phyloP scores from a whole-genome alignment of 345 rosid species.

The Mallotus nudiflorus region DNA sequence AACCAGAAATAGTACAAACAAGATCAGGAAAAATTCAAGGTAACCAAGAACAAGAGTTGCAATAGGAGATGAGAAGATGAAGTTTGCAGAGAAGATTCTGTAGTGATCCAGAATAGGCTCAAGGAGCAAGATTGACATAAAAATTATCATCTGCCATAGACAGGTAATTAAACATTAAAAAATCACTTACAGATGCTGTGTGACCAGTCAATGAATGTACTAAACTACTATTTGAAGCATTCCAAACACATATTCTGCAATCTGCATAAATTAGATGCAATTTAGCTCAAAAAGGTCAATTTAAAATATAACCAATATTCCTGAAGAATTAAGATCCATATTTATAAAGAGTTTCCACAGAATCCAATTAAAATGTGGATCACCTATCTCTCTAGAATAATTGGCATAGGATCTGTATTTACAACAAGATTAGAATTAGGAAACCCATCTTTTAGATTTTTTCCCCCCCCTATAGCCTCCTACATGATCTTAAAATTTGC shows the following conservation, averaged over 20 bases:
- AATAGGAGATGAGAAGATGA: background rate
- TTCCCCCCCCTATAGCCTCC: background rate
- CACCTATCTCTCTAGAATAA: background rate
- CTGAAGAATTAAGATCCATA: conserved; percentile 2
- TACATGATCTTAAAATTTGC: background rate
- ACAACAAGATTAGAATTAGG: background rate
- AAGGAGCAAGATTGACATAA: background rate
- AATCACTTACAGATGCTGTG: conserved; percentile 77
- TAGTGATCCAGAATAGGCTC: conserved; percentile 7
- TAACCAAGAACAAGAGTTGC: background rate
- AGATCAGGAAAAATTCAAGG: conserved; percentile 11
- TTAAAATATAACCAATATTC: conserved; percentile 1
- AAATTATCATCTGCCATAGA: background rate
- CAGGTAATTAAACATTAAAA: conserved; percentile 1
- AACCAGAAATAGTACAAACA: conserved; percentile 3
- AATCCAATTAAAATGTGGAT: background rate
- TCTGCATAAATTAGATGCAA: conserved; percentile 50
- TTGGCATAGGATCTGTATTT: background rate
- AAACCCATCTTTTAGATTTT: background rate
- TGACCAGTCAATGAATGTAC: conserved; percentile 98
- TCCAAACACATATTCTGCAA: conserved; percentile 99
- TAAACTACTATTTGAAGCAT: conserved; percentile 95
- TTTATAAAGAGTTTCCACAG: background rate
- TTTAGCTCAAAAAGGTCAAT: conserved; percentile 16
- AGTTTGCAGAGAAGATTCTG: conserved; percentile 7